Evolutionary conservation across 164 flowering plant genomes (phyloP).

Genomic region (Nymphaea colorata): DNA sequence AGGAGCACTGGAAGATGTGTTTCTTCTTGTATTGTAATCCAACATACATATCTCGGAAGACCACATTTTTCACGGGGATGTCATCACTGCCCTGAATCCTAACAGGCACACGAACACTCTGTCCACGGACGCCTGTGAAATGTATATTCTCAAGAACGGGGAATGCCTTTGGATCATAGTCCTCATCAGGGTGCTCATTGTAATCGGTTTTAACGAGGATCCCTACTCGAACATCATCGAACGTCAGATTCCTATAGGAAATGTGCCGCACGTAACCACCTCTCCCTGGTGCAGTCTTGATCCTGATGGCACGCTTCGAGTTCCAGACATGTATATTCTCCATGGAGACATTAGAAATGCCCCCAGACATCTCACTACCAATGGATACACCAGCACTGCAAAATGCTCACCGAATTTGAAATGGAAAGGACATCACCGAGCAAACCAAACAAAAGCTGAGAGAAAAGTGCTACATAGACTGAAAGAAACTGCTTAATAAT

Average conservation of each 20-base stretch:
- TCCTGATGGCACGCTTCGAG: conserved; percentile 79
- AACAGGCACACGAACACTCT: conserved; percentile 88
- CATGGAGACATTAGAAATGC: conserved; percentile 73
- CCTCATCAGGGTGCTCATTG: conserved; percentile 86
- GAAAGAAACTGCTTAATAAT: too few relatives aligned
- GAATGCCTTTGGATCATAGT: conserved; percentile 56
- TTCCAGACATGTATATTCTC: conserved; percentile 72
- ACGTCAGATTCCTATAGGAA: conserved; percentile 54
- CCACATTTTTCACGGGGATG: conserved; percentile 68
- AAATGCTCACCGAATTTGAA: neutral
- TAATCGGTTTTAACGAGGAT: conserved; percentile 85
- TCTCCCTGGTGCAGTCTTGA: conserved; percentile 86
- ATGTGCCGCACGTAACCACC: conserved; percentile 80
- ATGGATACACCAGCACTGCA: conserved; percentile 93
- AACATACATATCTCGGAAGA: conserved; percentile 77
- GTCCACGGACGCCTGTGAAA: conserved; percentile 67
- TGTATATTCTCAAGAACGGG: conserved; percentile 56
- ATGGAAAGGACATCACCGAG: neutral
- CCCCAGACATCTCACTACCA: conserved; percentile 99
- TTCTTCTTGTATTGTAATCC: conserved; percentile 85
- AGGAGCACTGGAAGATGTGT: conserved; percentile 88
- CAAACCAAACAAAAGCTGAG: too few relatives aligned
- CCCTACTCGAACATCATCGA: conserved; percentile 77
- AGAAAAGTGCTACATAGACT: too few relatives aligned
- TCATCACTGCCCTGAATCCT: conserved; percentile 81